Evolutionary conservation across 2,329 filamentous ascomycete species (phyloP).

Genomic region (Stachybotrys chlorohalonatus): DNA sequence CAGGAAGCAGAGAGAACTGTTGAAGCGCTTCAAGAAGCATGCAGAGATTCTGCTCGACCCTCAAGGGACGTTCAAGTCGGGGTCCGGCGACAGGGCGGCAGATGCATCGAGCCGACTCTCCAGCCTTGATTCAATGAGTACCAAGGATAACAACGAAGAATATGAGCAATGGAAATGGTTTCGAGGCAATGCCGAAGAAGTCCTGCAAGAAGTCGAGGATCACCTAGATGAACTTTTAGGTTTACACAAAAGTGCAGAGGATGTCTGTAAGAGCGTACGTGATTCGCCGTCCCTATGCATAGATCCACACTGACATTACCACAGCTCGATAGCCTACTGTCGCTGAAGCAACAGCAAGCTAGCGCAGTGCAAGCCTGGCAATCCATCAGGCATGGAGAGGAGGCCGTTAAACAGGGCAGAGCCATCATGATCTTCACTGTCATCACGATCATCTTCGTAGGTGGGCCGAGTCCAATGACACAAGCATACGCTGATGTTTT

Average conservation of each 20-base stretch:
- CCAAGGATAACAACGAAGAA: background rate
- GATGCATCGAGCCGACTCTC: too few species aligned
- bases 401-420: conserved; percentile 18
- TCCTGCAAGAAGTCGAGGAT: background rate
- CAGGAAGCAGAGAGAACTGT: background rate
- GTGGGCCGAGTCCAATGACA: background rate
- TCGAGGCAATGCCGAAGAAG: conserved; percentile 1
- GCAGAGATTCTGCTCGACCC: background rate
- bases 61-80: background rate
- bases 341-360: conserved; percentile 22
- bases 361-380: conserved; percentile 19
- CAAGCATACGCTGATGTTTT: background rate
- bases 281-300: background rate
- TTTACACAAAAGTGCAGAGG: background rate
- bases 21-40: conserved; percentile 2
- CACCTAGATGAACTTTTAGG: conserved; percentile 1
- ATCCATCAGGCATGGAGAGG: conserved; percentile 14
- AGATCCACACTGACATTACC: background rate
- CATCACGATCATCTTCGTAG: conserved; percentile 23
- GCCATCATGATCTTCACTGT: conserved; percentile 22
- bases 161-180: conserved; percentile 1
- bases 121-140: background rate
- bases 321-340: conserved; percentile 13
- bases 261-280: conserved; percentile 1
- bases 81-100: background rate